Conservation (phyloP, 306 rosid genomes). For the Acacia melanoxylon region DNA sequence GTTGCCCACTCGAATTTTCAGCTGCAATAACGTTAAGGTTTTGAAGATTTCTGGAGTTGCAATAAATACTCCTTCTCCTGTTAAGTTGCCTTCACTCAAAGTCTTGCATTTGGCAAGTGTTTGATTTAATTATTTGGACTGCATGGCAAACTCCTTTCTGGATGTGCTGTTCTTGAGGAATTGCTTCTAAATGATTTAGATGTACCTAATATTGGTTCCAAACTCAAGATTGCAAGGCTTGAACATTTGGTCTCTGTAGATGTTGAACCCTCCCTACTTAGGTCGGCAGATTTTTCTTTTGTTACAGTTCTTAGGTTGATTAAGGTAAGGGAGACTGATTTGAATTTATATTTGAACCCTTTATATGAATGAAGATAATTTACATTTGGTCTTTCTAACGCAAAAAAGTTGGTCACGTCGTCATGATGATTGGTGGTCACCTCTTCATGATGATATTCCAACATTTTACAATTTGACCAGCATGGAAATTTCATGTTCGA, state of each 20-base stretch:
- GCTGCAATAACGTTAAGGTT: not conserved
- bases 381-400: not conserved
- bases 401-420: not conserved
- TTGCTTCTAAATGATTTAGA: not conserved
- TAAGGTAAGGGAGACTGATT: not conserved
- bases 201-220: not conserved
- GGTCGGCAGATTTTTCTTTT: not conserved
- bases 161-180: not conserved
- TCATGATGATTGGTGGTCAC: not conserved
- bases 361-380: not conserved
- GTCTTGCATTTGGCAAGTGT: not conserved
- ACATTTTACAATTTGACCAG: not conserved
- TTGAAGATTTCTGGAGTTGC: not conserved
- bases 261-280: not conserved
- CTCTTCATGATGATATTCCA: not conserved
- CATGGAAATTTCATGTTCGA: not conserved
- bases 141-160: not conserved
- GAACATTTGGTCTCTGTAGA: not conserved
- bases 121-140: accelerated
- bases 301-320: not conserved
- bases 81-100: slow-evolving; percentile 1
- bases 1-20: not conserved
- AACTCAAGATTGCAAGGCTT: not conserved
- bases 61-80: not conserved
- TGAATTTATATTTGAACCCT: not conserved